Conservation (phyloP, 805 yeast genomes). For the Wilhelminamyces savonicus region DNA sequence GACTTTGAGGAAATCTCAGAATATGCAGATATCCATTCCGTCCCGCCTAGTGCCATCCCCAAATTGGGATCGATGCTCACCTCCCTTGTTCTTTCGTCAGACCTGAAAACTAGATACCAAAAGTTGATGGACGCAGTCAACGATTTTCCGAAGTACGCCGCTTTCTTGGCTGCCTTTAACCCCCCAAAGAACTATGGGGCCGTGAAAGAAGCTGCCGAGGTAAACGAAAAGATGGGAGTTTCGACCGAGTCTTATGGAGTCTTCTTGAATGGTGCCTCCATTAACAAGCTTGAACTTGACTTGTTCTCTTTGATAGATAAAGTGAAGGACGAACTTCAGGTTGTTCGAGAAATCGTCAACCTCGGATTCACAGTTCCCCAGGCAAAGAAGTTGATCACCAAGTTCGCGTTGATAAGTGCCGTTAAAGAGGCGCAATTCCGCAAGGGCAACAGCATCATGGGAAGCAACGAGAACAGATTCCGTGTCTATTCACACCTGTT, state of each 20-base stretch:
- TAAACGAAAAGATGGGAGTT: conserved; percentile 32
- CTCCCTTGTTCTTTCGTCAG: conserved; percentile 24
- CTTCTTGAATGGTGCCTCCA: conserved; percentile 64
- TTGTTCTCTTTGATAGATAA: conserved; percentile 38
- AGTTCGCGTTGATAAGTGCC: conserved; percentile 36
- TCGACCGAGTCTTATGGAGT: conserved; percentile 42
- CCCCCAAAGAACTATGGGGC: conserved; percentile 1
- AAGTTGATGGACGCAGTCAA: conserved; percentile 32
- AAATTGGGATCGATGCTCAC: conserved; percentile 38
- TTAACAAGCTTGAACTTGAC: conserved; percentile 40
- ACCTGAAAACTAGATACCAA: conserved; percentile 14
- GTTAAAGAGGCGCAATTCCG: conserved; percentile 31
- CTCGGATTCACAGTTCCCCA: conserved; percentile 27
- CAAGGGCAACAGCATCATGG: conserved; percentile 23
- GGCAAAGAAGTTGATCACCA: conserved; percentile 25
- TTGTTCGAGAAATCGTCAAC: conserved; percentile 15
- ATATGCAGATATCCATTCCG: too few relatives aligned
- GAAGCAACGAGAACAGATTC: conserved; percentile 27
- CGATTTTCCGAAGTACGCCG: conserved; percentile 52
- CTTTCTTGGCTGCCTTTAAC: conserved; percentile 13
- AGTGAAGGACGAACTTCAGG: conserved; percentile 17
- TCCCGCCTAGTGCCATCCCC: too few relatives aligned
- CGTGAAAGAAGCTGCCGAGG: conserved; percentile 13
- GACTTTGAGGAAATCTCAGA: conserved; percentile 27
- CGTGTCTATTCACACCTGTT: conserved; percentile 21